A percentile compares a stretch with the other conserved stretches of the same genome.
phyloP scores from a whole-genome alignment of 2,329 filamentous ascomycete species.

The Penicillium freii region DNA sequence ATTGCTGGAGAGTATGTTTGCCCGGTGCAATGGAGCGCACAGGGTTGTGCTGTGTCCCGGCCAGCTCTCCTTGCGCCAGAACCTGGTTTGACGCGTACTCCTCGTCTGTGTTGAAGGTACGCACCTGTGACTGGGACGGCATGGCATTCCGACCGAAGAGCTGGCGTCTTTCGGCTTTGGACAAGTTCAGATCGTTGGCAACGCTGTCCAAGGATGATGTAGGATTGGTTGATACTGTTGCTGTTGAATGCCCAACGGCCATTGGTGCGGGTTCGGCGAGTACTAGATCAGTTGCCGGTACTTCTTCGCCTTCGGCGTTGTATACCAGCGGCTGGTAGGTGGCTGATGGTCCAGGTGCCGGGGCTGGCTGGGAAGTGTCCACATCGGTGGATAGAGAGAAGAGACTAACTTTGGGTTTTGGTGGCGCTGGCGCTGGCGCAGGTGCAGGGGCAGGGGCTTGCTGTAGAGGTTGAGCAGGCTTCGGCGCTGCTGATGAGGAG shows the following conservation, averaged over 20 bases:
- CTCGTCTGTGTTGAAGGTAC: conserved; percentile 83
- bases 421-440: conserved; percentile 22
- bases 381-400: conserved; percentile 42
- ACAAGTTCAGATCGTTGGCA: conserved; percentile 75
- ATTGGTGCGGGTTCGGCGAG: conserved; percentile 8
- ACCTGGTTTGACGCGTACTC: conserved; percentile 86
- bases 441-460: conserved; percentile 9
- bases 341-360: conserved; percentile 18
- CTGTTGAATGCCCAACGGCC: conserved; percentile 3
- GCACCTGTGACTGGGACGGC: conserved; percentile 61
- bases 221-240: conserved; percentile 10
- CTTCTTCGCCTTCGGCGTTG: conserved; percentile 27
- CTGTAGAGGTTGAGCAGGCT: conserved; percentile 18
- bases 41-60: conserved; percentile 67
- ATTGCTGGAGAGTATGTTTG: conserved; percentile 84
- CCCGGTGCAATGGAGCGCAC: conserved; percentile 79
- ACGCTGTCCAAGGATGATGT: conserved; percentile 60
- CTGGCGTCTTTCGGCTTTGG: conserved; percentile 72
- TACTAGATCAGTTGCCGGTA: conserved; percentile 19
- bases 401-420: conserved; percentile 46
- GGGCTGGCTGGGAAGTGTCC: conserved; percentile 11
- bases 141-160: conserved; percentile 70
- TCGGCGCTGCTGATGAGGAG: conserved; percentile 11
- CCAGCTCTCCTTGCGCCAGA: conserved; percentile 57
- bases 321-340: conserved; percentile 45